Base-by-base conservation (phyloP, 78 protist genomes). In the Speleostelium caveatum region DNA sequence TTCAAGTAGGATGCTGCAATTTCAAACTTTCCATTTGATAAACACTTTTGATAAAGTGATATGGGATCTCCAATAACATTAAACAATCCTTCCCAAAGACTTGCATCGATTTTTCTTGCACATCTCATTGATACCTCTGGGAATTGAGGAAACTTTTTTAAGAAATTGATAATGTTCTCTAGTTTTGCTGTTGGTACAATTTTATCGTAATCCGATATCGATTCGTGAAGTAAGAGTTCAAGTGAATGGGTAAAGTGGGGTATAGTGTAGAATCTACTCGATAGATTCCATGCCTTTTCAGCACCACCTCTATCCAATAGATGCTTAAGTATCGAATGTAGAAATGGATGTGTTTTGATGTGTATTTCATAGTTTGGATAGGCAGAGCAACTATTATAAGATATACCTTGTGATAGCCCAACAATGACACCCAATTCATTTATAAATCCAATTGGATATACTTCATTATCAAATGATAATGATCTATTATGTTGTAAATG, bases 241-340 rank as follows among this genome's bases (percentile, higher is more conserved):
- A 91, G 49, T 17, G 90, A 79, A 39, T 91, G 95, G n/a, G 95
- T 80, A 63, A 91, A 91, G 35, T 91, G 95, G 0, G 95, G 95
- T 12, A 91, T 80, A 16, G 90, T 83, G 26, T 68, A 63, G 33
- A 83, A 91, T 22, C 60, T 41, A 45, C 63, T 63, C 1, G 79
- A 56, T 24, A 91, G 56, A 45, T 60, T 74, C 72, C 75, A 73
- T 0, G 95, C 90, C 59, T 79, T 80, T 45, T 91, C 95, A 49
- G 56, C 74, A 3, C 78, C 86, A 30, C 86, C 83, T 21, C 83
- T 72, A 28, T 62, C 74, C 45, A 91, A 16, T 12, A 91, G 22
- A 73, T 91, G 95, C 21, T 85, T 78, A 74, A 91, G 75, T 28
- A 91, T 80, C 5, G 95, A 91, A 30, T 91, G 95, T 26, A 91